A percentile compares a stretch with the other conserved stretches of the same genome.
Evolutionary conservation across 805 yeast species (phyloP).

Genomic region (Kodamaea sagamina): DNA sequence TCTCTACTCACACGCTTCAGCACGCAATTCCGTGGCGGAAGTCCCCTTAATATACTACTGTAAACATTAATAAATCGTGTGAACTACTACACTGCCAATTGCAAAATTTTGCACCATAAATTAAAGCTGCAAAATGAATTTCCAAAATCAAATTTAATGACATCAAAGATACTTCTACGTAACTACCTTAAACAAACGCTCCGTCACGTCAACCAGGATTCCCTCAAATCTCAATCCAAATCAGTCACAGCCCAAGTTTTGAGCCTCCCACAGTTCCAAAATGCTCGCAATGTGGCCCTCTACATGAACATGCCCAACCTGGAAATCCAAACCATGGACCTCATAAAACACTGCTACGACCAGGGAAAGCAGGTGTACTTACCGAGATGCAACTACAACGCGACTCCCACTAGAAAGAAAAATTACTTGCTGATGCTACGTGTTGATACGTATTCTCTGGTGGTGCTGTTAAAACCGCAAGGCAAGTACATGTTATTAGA

Average conservation of each 20-base stretch:
- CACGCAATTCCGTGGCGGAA: too few relatives aligned
- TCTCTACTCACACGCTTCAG: too few relatives aligned
- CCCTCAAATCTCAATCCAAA: slow-evolving; percentile 28
- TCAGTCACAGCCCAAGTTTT: slow-evolving; percentile 16
- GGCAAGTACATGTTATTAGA: slow-evolving; percentile 72
- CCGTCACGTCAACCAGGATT: slow-evolving; percentile 16
- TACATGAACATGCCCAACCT: slow-evolving; percentile 75
- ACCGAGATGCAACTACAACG: slow-evolving; percentile 51
- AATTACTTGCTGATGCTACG: slow-evolving; percentile 57
- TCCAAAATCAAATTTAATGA: neutral
- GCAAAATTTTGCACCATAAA: too few relatives aligned
- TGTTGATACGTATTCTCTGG: slow-evolving; percentile 44
- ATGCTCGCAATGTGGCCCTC: slow-evolving; percentile 56
- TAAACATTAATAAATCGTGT: too few relatives aligned
- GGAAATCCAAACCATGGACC: slow-evolving; percentile 62
- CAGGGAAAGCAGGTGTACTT: slow-evolving; percentile 55
- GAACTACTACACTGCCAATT: too few relatives aligned
- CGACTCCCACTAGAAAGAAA: slow-evolving; percentile 31
- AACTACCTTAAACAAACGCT: slow-evolving; percentile 26
- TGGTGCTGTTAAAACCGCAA: slow-evolving; percentile 54
- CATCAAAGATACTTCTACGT: slow-evolving; percentile 30
- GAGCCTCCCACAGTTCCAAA: slow-evolving; percentile 36
- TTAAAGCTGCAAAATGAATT: too few relatives aligned
- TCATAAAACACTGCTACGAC: slow-evolving; percentile 55
- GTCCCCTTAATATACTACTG: too few relatives aligned